Base-by-base conservation (phyloP, 1,284 basidiomycete genomes). In the Taiwanofungus camphoratus region DNA sequence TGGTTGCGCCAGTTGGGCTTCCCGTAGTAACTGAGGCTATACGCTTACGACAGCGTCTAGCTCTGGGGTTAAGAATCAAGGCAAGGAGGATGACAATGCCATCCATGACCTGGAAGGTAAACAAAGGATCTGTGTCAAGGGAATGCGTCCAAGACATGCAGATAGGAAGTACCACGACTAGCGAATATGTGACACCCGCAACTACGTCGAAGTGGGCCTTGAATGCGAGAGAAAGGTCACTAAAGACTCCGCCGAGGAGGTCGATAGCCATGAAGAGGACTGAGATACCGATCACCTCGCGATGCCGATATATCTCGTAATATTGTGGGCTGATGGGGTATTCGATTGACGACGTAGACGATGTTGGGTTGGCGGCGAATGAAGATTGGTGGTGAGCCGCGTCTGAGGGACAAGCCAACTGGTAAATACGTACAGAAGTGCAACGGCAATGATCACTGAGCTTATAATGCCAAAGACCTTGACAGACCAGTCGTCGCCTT, bases 211-310 rank as follows among this genome's bases (percentile, higher is more conserved):
- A 81, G 5, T 72, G 55, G 5, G 63, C 56, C 52, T 84, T 79
- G 68, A 90, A 90, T 16, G 72, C 75, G 26, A 91, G 70, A 19
- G 84, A 87, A 7, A 87, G 64, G 50, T 79, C 71, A 36, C 72
- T 78, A 62, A 89, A 89, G 8, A 91, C 61, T 3, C 82, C 87
- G 23, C 87, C 87, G 13, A 77, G 56, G 41, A 81, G 74, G 58
- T 92, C 88, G 40, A 90, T 70, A 1, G 65, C 52, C 68, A 91
- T 82, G 64, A 91, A 90, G 3, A 69, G 34, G 37, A 86, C 63
- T 1, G 81, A 86, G 45, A 92, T 80, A 4, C 87, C 87, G 21
- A 82, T 63, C 33, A 91, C 88, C 58, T 88, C 79, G 49, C 69
- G 69, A 50, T 71, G 70, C 51, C 74, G 74, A 65, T 76, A 84